phyloP scores from a whole-genome alignment of 805 yeast genomes.

The Lipomyces lipofer region DNA sequence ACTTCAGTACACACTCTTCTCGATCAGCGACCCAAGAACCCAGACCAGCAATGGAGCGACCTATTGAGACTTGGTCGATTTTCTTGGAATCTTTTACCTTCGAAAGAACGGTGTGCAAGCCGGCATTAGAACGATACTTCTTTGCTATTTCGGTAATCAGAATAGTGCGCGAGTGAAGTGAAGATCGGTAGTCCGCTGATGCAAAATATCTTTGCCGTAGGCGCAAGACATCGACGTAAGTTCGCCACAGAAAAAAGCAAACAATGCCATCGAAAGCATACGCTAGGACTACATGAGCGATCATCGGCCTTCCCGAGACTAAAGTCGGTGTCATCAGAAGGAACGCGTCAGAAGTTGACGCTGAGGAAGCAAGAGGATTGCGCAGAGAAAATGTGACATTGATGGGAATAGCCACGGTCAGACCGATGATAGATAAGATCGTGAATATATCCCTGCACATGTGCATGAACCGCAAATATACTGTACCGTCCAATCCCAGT shows the following conservation, averaged over 20 bases:
- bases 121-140: conserved; percentile 33
- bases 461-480: conserved; percentile 37
- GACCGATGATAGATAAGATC: conserved; percentile 38
- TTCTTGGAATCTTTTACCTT: conserved; percentile 5
- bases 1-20: conserved; percentile 28
- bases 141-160: conserved; percentile 39
- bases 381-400: conserved; percentile 39
- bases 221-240: conserved; percentile 34
- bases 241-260: conserved; percentile 35
- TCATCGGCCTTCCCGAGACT: conserved; percentile 37
- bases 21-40: conserved; percentile 35
- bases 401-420: conserved; percentile 42
- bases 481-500: conserved; percentile 42
- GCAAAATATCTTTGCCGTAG: conserved; percentile 34
- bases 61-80: conserved; percentile 36
- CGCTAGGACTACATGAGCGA: conserved; percentile 41
- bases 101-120: conserved; percentile 28
- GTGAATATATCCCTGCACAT: conserved; percentile 40
- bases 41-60: conserved; percentile 36
- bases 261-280: conserved; percentile 38
- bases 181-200: conserved; percentile 32
- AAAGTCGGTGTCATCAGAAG: conserved; percentile 42
- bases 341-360: conserved; percentile 38
- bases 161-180: conserved; percentile 38
- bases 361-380: conserved; percentile 21